A percentile compares a stretch with the other conserved stretches of the same genome.
These are phyloP conservation scores for Epichloe scottii DNA, from an alignment of 2,329 filamentous ascomycete genomes.

Conservation along the genomic window DNA sequence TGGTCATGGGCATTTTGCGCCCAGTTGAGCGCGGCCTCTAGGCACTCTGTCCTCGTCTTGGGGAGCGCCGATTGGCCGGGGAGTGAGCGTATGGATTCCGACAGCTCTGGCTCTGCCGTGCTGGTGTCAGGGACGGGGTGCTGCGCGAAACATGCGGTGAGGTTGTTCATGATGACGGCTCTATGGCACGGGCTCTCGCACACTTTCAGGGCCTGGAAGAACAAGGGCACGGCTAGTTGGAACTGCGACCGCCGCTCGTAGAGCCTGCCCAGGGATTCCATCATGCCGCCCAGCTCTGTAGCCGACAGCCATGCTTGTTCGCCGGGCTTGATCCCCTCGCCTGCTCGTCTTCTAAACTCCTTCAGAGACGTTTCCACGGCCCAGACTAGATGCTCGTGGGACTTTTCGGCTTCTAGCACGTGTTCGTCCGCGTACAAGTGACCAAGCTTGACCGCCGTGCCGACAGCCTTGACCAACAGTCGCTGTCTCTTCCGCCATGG, in stretches of 20 bases:
- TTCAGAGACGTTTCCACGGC: slow-evolving; percentile 68
- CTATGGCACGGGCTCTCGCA: slow-evolving; percentile 60
- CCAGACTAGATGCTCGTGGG: slow-evolving; percentile 62
- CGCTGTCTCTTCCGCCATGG: slow-evolving; percentile 48
- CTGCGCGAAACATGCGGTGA: slow-evolving; percentile 61
- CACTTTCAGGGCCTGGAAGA: slow-evolving; percentile 69
- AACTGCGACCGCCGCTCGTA: slow-evolving; percentile 65
- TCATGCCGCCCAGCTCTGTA: slow-evolving; percentile 58
- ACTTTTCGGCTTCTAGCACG: slow-evolving; percentile 59
- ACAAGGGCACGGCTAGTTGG: slow-evolving; percentile 73
- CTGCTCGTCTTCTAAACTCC: slow-evolving; percentile 57
- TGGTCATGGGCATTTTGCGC: slow-evolving; percentile 62
- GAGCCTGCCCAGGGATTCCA: slow-evolving; percentile 64
- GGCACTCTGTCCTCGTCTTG: slow-evolving; percentile 43
- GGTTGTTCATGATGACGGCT: slow-evolving; percentile 76
- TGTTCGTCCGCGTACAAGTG: slow-evolving; percentile 70
- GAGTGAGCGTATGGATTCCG: slow-evolving; percentile 16
- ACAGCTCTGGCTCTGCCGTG: slow-evolving; percentile 13
- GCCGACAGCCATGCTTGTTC: slow-evolving; percentile 60
- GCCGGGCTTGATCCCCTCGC: slow-evolving; percentile 54
- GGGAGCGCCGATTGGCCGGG: slow-evolving; percentile 18
- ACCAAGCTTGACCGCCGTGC: slow-evolving; percentile 71
- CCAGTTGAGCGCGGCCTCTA: slow-evolving; percentile 66
- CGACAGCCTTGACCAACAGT: slow-evolving; percentile 60
- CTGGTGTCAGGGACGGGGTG: slow-evolving; percentile 34